Evolutionary conservation across 371 early-diverging fungal genomes (phyloP).

Genomic region (Phascolomyces articulosus): DNA sequence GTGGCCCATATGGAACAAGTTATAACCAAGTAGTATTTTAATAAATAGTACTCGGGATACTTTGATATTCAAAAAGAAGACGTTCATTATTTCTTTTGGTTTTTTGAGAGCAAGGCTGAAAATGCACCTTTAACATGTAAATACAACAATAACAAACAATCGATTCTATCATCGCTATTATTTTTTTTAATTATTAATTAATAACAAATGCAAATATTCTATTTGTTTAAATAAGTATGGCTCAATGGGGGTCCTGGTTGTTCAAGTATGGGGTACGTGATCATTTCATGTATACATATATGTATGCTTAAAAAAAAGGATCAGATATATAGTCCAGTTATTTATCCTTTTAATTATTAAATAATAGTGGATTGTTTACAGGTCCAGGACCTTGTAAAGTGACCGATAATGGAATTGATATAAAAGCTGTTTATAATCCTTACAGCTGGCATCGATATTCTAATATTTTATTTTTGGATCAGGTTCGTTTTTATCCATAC

Average conservation of each 20-base stretch:
- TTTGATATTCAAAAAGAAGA: conserved; percentile 54
- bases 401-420: conserved; percentile 47
- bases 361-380: conserved; percentile 78
- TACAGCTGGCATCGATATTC: conserved; percentile 81
- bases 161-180: too few relatives aligned
- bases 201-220: too few relatives aligned
- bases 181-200: neutral
- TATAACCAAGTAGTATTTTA: too few relatives aligned
- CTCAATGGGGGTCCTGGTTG: conserved; percentile 88
- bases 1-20: too few relatives aligned
- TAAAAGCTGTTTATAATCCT: conserved; percentile 32
- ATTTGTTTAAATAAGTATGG: conserved; percentile 53
- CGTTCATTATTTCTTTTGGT: conserved; percentile 86
- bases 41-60: conserved; percentile 66
- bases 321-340: too few relatives aligned
- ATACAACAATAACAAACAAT: conserved; percentile 33
- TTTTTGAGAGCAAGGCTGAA: conserved; percentile 77
- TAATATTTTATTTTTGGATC: conserved; percentile 86
- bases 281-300: too few relatives aligned
- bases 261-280: conserved; percentile 57
- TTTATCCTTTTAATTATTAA: neutral
- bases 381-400: conserved; percentile 77
- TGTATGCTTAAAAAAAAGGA: too few relatives aligned
- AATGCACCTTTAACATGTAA: conserved; percentile 45
- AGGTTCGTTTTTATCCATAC: too few relatives aligned